Evolutionary conservation across 1,284 basidiomycete species (phyloP).

Genomic region (Porogramme epimiltina): DNA sequence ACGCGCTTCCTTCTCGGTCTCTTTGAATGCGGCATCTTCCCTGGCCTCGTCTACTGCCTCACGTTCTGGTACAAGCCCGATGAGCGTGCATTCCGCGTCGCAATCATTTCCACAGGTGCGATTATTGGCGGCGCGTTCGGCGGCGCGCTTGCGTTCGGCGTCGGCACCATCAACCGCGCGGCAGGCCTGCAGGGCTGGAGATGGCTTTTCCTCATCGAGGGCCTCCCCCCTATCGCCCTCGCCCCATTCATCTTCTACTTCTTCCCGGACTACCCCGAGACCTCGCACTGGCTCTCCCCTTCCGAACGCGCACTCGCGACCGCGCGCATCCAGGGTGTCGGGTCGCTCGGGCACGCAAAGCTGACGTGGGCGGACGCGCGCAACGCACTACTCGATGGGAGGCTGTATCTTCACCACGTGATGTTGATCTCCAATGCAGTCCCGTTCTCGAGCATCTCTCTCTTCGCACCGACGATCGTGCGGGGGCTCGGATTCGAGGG

Average conservation of each 20-base stretch:
- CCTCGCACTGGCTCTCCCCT: conserved; percentile 38
- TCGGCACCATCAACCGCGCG: conserved; percentile 35
- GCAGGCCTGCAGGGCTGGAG: conserved; percentile 38
- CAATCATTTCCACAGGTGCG: conserved; percentile 39
- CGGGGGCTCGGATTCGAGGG: conserved; percentile 47
- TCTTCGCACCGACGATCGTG: conserved; percentile 40
- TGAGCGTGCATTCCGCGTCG: conserved; percentile 41
- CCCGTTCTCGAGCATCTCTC: conserved; percentile 38
- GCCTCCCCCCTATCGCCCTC: conserved; percentile 41
- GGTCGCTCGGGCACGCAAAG: conserved; percentile 30
- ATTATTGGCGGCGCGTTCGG: conserved; percentile 47
- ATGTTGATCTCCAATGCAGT: conserved; percentile 35
- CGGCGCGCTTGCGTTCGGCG: conserved; percentile 41
- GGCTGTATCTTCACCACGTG: conserved; percentile 35
- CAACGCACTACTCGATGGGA: conserved; percentile 33
- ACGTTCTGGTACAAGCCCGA: conserved; percentile 45
- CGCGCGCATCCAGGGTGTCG: conserved; percentile 29
- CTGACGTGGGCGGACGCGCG: conserved; percentile 32
- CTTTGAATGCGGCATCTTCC: conserved; percentile 67
- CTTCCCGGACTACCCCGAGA: conserved; percentile 48
- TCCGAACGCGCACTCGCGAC: conserved; percentile 35
- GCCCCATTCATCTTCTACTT: conserved; percentile 40
- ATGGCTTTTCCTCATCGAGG: conserved; percentile 51
- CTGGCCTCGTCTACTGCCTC: conserved; percentile 52
- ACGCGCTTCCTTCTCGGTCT: conserved; percentile 63